These are phyloP conservation scores for Sporothrix dimorphospora DNA, from an alignment of 2,329 filamentous ascomycete species.

Conservation along the genomic window DNA sequence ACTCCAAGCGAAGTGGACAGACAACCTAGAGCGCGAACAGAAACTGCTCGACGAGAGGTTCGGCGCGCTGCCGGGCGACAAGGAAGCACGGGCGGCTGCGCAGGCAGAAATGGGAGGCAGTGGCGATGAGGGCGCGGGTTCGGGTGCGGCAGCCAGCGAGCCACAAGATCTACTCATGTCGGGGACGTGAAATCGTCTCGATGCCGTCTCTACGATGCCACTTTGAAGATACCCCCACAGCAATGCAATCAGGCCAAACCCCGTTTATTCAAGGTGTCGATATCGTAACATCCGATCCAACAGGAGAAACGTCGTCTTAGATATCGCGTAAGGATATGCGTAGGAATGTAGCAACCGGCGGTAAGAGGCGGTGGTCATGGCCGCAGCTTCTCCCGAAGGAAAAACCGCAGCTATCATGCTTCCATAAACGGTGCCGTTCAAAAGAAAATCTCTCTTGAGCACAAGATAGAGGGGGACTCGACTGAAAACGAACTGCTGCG, in stretches of 20 bases:
- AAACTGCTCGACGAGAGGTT: conserved; percentile 33
- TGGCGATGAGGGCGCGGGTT: background rate
- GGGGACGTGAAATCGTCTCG: background rate
- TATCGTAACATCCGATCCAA: no score
- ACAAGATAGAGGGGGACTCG: conserved; percentile 75
- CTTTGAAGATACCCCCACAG: conserved; percentile 19
- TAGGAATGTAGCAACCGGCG: conserved; percentile 69
- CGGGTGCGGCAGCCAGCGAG: background rate
- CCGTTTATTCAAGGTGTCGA: background rate
- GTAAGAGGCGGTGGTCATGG: conserved; percentile 70
- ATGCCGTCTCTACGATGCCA: background rate
- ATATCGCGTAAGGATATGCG: background rate
- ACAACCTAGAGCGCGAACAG: conserved; percentile 37
- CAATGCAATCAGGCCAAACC: background rate
- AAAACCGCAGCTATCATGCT: conserved; percentile 61
- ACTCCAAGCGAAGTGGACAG: conserved; percentile 32
- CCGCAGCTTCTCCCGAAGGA: conserved; percentile 45
- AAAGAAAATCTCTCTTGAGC: conserved; percentile 58
- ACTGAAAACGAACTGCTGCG: conserved; percentile 45
- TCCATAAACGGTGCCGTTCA: conserved; percentile 68
- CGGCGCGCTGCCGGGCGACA: conserved; percentile 22
- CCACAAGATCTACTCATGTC: conserved; percentile 8
- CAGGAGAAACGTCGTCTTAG: background rate
- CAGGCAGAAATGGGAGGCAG: background rate
- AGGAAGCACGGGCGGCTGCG: background rate